Evolutionary conservation across 1,284 basidiomycete genomes (phyloP).

Genomic region (Irpex sp.): DNA sequence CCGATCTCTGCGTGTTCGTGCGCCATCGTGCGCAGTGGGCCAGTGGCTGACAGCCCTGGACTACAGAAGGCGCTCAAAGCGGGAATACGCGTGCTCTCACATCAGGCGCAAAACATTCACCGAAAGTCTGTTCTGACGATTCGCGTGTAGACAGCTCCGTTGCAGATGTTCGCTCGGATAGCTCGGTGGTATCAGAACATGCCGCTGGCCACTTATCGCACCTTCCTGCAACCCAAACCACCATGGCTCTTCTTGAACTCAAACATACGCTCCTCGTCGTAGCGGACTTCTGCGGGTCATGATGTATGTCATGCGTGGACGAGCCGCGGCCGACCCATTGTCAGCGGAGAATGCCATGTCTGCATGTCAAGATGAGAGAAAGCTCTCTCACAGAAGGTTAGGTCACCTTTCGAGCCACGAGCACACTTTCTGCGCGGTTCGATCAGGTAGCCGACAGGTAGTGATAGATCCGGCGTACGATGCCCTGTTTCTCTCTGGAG

Average conservation of each 20-base stretch:
- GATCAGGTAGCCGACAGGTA: not conserved
- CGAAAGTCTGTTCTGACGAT: not conserved
- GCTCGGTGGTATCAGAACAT: slow-evolving; percentile 2
- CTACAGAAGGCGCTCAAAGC: no score
- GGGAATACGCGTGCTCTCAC: not conserved
- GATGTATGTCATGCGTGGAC: slow-evolving; percentile 8
- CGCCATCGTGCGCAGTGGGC: not conserved
- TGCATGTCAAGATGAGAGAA: slow-evolving; percentile 2
- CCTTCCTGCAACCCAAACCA: not conserved
- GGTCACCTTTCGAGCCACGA: not conserved
- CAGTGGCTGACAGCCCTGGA: no score
- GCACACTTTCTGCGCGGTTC: not conserved
- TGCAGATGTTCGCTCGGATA: not conserved
- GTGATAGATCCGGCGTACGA: not conserved
- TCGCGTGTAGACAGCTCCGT: not conserved
- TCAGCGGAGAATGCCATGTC: slow-evolving; percentile 7
- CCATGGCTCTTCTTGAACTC: slow-evolving; percentile 1
- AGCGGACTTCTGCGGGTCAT: not conserved
- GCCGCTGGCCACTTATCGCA: not conserved
- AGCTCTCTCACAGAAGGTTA: not conserved
- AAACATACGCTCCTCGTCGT: not conserved
- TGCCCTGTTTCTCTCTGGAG: not conserved
- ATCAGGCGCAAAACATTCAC: not conserved
- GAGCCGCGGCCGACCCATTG: slow-evolving; percentile 2
- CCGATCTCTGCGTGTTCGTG: not conserved